Evolutionary conservation across 2,329 filamentous ascomycete genomes (phyloP).

Genomic region (Drechslera avenae): DNA sequence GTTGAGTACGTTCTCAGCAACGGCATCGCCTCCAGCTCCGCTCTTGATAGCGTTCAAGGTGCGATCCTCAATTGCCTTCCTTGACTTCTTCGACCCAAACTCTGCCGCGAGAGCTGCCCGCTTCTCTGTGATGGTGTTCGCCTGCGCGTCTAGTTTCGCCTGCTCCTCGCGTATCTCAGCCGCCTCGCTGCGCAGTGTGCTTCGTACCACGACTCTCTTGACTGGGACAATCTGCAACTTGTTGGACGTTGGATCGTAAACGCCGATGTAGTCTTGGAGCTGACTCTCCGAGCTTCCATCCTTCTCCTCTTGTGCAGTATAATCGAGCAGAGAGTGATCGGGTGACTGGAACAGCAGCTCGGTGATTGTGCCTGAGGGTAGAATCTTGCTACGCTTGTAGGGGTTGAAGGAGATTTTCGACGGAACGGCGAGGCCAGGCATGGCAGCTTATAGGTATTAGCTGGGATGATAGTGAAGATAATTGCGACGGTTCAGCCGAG

Average conservation of each 20-base stretch:
- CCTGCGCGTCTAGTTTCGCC: constrained; percentile 33
- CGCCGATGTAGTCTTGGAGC: constrained; percentile 65
- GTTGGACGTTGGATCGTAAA: constrained; percentile 61
- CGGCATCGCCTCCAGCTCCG: constrained; percentile 32
- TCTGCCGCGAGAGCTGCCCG: constrained; percentile 74
- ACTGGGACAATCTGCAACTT: constrained; percentile 59
- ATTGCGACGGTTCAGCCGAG: background rate
- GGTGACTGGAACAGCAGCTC: constrained; percentile 66
- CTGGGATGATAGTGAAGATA: fast-evolving
- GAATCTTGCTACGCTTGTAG: constrained; percentile 50
- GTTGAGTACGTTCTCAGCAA: constrained; percentile 59
- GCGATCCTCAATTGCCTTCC: constrained; percentile 72
- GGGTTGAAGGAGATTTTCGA: constrained; percentile 54
- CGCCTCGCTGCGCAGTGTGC: constrained; percentile 52
- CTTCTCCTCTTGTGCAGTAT: constrained; percentile 58
- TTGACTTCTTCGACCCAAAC: constrained; percentile 85
- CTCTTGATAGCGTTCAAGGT: constrained; percentile 71
- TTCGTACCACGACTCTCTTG: constrained; percentile 61
- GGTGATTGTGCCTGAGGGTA: constrained; percentile 34
- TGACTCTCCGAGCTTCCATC: constrained; percentile 55
- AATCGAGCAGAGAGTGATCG: constrained; percentile 64
- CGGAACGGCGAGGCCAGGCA: constrained; percentile 52
- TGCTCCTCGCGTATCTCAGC: constrained; percentile 48
- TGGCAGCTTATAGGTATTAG: constrained; percentile 39
- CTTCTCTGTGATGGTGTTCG: constrained; percentile 59